Base-by-base conservation (phyloP, 371 early-diverging fungal genomes). In the Apophysomyces elegans region DNA sequence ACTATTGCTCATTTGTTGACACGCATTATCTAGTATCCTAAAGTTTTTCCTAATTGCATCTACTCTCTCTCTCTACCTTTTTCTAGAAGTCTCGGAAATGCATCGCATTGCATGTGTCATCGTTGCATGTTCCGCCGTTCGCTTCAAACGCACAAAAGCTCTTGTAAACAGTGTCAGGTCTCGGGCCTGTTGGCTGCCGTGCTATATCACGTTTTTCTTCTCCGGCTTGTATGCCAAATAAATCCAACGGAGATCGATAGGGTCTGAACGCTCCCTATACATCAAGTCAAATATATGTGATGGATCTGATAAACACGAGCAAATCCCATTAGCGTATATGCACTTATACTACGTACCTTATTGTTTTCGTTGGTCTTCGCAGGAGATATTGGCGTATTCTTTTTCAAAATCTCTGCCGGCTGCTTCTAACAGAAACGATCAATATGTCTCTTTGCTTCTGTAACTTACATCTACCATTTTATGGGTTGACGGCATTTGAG, bases 81-180 rank as follows among this genome's bases (percentile, higher is more conserved):
- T 60, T 58, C 26, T 61, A 47, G n/a, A 71, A 68, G 54, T 72
- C 72, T 39, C 69, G 64, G 58, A 72, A 72, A 63, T 72, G 72
- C 38, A 65, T 57, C 32, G 65, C 65, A 12, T 21, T 58, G 37
- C 72, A 72, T 12, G 72, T 72, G 54, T 68, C 68, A 59, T 72
- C 72, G 46, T 72, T 72, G 56, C 72, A 72, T n/a, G 66, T 68
- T 13, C 72, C 72, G 44, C 72, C 72, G 26, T 56, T 61, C 37
- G 58, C 43, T 47, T 72, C 72, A 59, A 56, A 72, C 12, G 54
- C 38, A 43, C 72, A 72, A 45, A 72, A 7, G 21, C 59, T 54
- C 18, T 56, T 54, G 12, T 44, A 37, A 46, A 61, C 39, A 57
- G 47, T 39, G n/a, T 60, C 58, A 38, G 47, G 35, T 50, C 21